phyloP scores from a whole-genome alignment of 2,329 filamentous ascomycete species.

The Pseudocercospora pini-densiflorae region DNA sequence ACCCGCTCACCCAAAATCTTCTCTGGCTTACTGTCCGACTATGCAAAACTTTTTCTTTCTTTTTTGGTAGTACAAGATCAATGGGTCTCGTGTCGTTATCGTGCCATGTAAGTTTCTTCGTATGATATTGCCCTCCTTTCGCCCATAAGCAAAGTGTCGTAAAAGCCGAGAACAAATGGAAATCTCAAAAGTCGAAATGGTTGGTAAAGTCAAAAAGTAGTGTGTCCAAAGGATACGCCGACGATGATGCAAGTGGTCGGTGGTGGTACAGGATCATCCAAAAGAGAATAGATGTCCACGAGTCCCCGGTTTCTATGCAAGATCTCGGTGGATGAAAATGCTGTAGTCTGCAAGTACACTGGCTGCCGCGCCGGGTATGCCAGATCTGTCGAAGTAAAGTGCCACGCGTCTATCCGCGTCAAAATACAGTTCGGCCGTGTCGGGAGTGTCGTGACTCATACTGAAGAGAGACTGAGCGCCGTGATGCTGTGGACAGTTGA shows the following conservation, averaged over 20 bases:
- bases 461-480: constrained; percentile 19
- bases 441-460: constrained; percentile 27
- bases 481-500: constrained; percentile 23
- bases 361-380: constrained; percentile 22
- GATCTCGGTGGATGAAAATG: constrained; percentile 19
- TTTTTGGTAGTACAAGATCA: constrained; percentile 22
- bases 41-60: constrained; percentile 21
- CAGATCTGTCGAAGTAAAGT: constrained; percentile 23
- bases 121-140: constrained; percentile 15
- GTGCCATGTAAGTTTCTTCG: constrained; percentile 21
- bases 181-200: constrained; percentile 8
- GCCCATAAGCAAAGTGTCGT: constrained; percentile 14
- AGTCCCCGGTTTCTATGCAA: constrained; percentile 21
- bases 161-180: constrained; percentile 20
- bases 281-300: constrained; percentile 18
- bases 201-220: background rate
- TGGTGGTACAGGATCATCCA: constrained; percentile 24
- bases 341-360: constrained; percentile 12
- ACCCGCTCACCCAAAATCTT: constrained; percentile 2
- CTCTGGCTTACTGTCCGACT: constrained; percentile 7
- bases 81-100: constrained; percentile 21
- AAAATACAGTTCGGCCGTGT: constrained; percentile 27
- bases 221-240: constrained; percentile 16
- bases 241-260: constrained; percentile 23
- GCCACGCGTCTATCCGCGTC: constrained; percentile 19